phyloP scores from a whole-genome alignment of 2,329 filamentous ascomycete genomes.

The Fusarium chlamydosporum region DNA sequence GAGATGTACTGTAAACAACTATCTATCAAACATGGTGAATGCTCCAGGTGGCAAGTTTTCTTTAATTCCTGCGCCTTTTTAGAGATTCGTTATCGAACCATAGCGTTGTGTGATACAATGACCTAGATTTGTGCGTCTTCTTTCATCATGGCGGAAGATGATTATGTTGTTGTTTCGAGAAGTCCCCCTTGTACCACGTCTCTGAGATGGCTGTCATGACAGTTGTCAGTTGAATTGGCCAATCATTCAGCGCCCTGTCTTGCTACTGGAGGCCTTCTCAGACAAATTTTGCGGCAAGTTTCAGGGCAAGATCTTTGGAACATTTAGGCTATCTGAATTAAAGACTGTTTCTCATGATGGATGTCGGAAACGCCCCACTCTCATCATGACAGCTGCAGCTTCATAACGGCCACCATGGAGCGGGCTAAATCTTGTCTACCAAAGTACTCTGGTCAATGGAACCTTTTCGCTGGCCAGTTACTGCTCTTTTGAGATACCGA shows the following conservation, averaged over 20 bases:
- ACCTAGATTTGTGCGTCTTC: neutral
- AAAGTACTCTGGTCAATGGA: neutral
- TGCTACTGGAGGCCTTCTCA: conserved; percentile 15
- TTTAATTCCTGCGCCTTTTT: conserved; percentile 2
- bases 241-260: neutral
- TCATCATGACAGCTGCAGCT: conserved; percentile 21
- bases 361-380: conserved; percentile 17
- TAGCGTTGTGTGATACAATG: too few species aligned
- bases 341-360: neutral
- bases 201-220: neutral
- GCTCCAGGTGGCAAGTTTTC: neutral
- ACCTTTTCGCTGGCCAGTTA: neutral
- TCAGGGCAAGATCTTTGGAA: conserved; percentile 15
- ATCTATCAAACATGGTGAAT: neutral
- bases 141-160: neutral
- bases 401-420: conserved; percentile 32
- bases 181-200: neutral
- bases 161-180: neutral
- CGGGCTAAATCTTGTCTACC: neutral
- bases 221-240: neutral
- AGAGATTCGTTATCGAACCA: neutral
- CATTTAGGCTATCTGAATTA: conserved; percentile 1
- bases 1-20: neutral
- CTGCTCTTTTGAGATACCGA: neutral
- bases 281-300: conserved; percentile 14